Conservation (phyloP, 2,329 filamentous ascomycete species). For the Metarhizium robertsii region DNA sequence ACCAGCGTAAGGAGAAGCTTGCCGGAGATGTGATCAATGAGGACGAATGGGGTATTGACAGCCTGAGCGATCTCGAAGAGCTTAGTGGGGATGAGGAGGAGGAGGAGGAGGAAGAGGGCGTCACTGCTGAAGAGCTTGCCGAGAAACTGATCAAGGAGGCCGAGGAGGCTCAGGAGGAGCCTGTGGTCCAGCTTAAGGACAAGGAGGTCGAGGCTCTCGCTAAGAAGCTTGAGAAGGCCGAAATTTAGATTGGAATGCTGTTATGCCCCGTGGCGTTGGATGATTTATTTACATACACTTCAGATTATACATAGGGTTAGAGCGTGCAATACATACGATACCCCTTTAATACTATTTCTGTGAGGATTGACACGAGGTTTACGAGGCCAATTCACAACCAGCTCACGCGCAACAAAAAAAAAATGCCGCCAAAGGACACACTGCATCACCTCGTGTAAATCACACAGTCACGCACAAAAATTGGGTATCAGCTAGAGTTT, state of each 20-base stretch:
- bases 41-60: constrained; percentile 77
- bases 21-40: constrained; percentile 61
- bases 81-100: constrained; percentile 61
- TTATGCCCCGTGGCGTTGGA: not conserved
- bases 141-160: constrained; percentile 63
- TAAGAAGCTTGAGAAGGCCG: constrained; percentile 64
- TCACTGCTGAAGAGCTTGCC: constrained; percentile 51
- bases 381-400: not conserved
- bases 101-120: constrained; percentile 58
- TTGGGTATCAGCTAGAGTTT: no score
- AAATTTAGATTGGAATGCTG: constrained; percentile 29
- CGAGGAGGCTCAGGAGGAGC: constrained; percentile 63
- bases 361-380: not conserved
- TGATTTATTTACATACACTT: constrained; percentile 2
- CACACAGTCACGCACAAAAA: no score
- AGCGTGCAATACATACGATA: constrained; percentile 20
- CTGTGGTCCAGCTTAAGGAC: constrained; percentile 61
- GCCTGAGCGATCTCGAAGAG: constrained; percentile 77
- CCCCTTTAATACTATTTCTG: constrained; percentile 11
- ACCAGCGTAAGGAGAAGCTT: constrained; percentile 66
- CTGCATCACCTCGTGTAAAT: no score
- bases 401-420: no score
- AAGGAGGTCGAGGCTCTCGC: constrained; percentile 76
- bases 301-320: constrained; percentile 7
- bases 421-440: no score